Conservation (phyloP, 352 stramenopile genomes). For the Phytophthora citrophthora region DNA sequence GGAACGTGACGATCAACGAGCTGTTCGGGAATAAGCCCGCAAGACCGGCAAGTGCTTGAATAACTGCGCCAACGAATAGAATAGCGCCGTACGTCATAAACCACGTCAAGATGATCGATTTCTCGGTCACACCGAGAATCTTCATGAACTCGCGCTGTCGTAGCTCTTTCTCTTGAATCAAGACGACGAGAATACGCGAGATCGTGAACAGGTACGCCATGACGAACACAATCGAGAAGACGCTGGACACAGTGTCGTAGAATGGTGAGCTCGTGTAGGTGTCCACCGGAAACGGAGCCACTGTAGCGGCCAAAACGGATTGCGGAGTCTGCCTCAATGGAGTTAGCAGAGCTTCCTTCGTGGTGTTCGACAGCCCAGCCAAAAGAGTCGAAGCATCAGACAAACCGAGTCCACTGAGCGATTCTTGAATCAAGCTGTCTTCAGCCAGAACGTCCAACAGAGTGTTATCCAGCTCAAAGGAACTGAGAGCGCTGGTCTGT, state of each 20-base stretch:
- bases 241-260: conserved; percentile 51
- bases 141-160: conserved; percentile 91
- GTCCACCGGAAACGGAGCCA: conserved; percentile 50
- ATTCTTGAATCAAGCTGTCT: conserved; percentile 40
- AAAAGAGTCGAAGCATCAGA: conserved; percentile 3
- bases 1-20: conserved; percentile 65
- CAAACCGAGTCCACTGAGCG: conserved; percentile 11
- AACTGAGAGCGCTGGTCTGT: conserved; percentile 32
- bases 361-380: conserved; percentile 17
- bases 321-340: conserved; percentile 51
- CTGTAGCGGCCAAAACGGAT: conserved; percentile 30
- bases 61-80: conserved; percentile 67
- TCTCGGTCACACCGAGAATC: conserved; percentile 89
- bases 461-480: conserved; percentile 26
- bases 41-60: conserved; percentile 54
- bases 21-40: conserved; percentile 50
- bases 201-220: conserved; percentile 90
- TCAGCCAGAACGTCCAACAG: conserved; percentile 40
- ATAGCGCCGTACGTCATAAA: conserved; percentile 90
- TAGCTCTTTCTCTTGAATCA: conserved; percentile 92
- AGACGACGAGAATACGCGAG: conserved; percentile 75
- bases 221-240: conserved; percentile 90
- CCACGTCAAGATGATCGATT: conserved; percentile 66
- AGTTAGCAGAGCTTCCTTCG: conserved; percentile 25
- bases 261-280: conserved; percentile 56